Conservation (phyloP, 805 yeast genomes). For the Kockiozyma suomiensis region DNA sequence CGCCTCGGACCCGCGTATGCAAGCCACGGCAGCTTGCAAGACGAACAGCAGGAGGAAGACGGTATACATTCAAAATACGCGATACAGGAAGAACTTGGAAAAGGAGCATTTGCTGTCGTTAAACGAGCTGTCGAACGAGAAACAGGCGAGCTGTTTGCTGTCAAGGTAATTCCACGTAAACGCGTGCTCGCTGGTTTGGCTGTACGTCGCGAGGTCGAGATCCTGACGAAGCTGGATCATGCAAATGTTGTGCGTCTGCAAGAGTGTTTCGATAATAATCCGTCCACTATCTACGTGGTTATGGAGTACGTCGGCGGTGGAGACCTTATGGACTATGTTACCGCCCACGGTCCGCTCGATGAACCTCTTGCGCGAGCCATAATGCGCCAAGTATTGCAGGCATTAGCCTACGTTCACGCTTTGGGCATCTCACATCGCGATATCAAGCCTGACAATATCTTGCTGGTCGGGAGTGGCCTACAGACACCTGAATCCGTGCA, state of each 20-base stretch:
- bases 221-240: conserved; percentile 64
- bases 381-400: conserved; percentile 78
- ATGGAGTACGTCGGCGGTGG: conserved; percentile 98
- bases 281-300: conserved; percentile 76
- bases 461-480: conserved; percentile 89
- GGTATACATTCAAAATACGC: conserved; percentile 70
- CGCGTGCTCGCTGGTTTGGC: conserved; percentile 77
- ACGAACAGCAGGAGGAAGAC: not conserved
- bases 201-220: conserved; percentile 82
- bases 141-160: conserved; percentile 86
- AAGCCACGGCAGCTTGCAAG: not conserved
- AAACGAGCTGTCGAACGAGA: conserved; percentile 84
- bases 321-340: conserved; percentile 95
- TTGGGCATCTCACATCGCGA: conserved; percentile 95
- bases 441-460: conserved; percentile 91
- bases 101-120: conserved; percentile 98
- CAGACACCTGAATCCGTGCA: conserved; percentile 47
- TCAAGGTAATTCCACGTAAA: conserved; percentile 81
- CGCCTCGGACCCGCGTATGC: conserved; percentile 44
- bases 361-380: conserved; percentile 90
- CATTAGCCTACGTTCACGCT: conserved; percentile 83
- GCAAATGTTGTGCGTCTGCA: conserved; percentile 81
- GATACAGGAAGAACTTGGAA: conserved; percentile 84
- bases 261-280: conserved; percentile 78
- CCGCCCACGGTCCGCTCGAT: conserved; percentile 81